Conservation (phyloP, 2,329 filamentous ascomycete genomes). For the Thielaviopsis ethacetica region DNA sequence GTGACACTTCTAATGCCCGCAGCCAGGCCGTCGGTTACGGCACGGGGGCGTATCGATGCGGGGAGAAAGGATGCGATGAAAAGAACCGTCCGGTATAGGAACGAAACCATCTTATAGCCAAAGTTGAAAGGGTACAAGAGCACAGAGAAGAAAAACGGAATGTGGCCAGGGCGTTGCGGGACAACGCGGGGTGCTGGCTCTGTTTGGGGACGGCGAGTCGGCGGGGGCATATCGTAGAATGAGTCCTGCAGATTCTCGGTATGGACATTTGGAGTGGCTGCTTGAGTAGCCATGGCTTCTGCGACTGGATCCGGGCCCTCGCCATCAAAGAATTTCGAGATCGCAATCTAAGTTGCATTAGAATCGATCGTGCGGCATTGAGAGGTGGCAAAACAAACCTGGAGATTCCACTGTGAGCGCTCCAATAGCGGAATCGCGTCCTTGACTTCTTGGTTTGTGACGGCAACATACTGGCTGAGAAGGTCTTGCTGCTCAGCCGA, state of each 20-base stretch:
- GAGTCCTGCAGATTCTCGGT: conserved; percentile 60
- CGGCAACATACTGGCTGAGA: conserved; percentile 72
- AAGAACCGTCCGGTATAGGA: conserved; percentile 54
- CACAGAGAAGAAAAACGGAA: conserved; percentile 56
- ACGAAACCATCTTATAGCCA: conserved; percentile 54
- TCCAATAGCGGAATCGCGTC: conserved; percentile 66
- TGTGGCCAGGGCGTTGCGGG: conserved; percentile 57
- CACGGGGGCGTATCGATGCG: conserved; percentile 38
- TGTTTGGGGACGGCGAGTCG: conserved; percentile 21
- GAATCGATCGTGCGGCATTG: not conserved
- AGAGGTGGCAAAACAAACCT: conserved; percentile 33
- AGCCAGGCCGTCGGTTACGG: conserved; percentile 35
- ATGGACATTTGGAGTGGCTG: conserved; percentile 45
- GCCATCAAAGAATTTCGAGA: conserved; percentile 95
- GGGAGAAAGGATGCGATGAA: conserved; percentile 72
- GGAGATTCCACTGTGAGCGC: conserved; percentile 90
- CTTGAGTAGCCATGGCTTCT: conserved; percentile 51
- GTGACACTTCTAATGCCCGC: conserved; percentile 42
- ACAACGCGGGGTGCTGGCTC: conserved; percentile 73
- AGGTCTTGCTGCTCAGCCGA: conserved; percentile 64
- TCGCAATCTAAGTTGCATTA: conserved; percentile 52
- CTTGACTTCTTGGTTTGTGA: conserved; percentile 67
- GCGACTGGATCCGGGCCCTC: conserved; percentile 70
- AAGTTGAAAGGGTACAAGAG: conserved; percentile 50
- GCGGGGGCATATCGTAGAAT: conserved; percentile 22